A percentile compares a stretch with the other conserved stretches of the same genome.
Conservation (phyloP, 345 rosid species). For the Hevea brasiliensis region DNA sequence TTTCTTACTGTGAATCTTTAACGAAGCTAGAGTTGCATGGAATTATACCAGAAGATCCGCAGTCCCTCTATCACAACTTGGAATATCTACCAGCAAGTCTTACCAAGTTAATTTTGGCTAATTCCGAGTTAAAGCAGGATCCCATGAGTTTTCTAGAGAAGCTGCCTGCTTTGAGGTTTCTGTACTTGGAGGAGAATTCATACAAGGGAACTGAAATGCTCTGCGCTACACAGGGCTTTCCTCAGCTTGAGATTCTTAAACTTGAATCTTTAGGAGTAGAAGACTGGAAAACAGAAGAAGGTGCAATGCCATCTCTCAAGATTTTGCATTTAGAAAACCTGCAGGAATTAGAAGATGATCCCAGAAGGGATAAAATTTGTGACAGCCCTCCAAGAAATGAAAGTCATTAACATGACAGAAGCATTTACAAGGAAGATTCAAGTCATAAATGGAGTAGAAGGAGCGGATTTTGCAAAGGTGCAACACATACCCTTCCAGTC, state of each 20-base stretch:
- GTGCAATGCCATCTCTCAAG: constrained; percentile 7
- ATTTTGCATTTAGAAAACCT: background rate
- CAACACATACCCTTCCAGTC: background rate
- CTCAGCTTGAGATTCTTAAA: background rate
- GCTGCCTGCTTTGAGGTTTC: background rate
- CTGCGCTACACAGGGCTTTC: constrained; percentile 6
- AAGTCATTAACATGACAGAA: background rate
- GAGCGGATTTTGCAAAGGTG: background rate
- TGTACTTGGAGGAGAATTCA: background rate
- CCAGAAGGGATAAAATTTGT: constrained; percentile 11
- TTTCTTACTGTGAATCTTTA: background rate
- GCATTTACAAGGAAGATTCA: background rate
- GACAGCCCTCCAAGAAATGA: background rate
- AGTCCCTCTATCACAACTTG: background rate
- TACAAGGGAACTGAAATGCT: constrained; percentile 2
- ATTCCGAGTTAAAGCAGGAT: background rate
- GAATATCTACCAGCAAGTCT: constrained; percentile 9
- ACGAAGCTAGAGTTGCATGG: background rate
- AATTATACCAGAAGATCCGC: background rate
- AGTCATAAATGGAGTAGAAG: background rate
- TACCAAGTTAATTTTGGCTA: background rate
- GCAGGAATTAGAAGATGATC: background rate
- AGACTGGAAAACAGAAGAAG: constrained; percentile 8
- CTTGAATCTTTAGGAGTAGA: background rate
- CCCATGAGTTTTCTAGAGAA: background rate